Base-by-base conservation (phyloP, 805 yeast species). In the Alloascoidea hylecoeti region DNA sequence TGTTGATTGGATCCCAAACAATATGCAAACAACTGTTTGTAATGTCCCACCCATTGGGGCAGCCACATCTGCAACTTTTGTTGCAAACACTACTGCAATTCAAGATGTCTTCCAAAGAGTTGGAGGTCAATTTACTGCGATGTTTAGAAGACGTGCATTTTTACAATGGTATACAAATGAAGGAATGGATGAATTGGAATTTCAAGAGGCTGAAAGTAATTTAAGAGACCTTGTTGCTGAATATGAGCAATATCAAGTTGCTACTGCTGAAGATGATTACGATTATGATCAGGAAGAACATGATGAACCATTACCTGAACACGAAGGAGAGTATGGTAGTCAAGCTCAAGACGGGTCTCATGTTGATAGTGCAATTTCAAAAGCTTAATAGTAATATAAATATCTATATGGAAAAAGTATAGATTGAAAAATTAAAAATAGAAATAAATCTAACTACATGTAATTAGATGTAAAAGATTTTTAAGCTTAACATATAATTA, bases 1-100 rank as follows among this genome's bases (percentile, higher is more conserved):
- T 53, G 96, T 88, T 40, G 95, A 86, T 63, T 86, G 96, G 96
- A 88, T 88, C 62, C 96, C 96, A 55, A 85, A 85, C 63, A 88
- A 86, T 56, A 94, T 86, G 52, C 95, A 86, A 66, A 83, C 95
- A 27, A 88, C 96, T 34, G 89, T 86, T 37, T 86, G 96, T 63
- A 78, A 88, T 17, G 92, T 84, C 41, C 86, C 96, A 35, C 95
- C 96, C 50, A 75, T 72, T 59, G 94, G 72, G 49, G 66, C 81
- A 47, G 85, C 78, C 56, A 80, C 83, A 81, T 68, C 94, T 42
- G 96, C 96, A 33, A 88, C 96, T 3, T 86, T 86, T 52, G 76
- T 86, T 54, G 96, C 95, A 58, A 86, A 86, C 66, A 80, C 95
- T 33, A 88, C 96, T 6, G 79, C 96, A 2, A 84, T 88, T 52